These are phyloP conservation scores for Epichloe hybrida DNA, from an alignment of 2,329 filamentous ascomycete species.

Conservation along the genomic window DNA sequence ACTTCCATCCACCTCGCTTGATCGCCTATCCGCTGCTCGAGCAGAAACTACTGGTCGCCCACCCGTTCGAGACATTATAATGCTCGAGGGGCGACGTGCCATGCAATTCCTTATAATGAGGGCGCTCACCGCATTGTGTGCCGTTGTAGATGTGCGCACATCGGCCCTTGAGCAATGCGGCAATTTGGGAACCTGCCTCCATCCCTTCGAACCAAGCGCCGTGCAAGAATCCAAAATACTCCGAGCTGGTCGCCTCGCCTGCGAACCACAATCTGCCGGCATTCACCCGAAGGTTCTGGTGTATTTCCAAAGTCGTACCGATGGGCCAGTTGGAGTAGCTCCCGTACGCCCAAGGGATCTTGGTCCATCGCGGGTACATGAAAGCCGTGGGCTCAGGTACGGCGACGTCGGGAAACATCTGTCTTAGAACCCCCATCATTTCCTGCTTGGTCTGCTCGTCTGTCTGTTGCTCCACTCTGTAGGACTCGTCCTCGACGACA, in stretches of 20 bases:
- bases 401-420: slow-evolving; percentile 44
- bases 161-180: slow-evolving; percentile 12
- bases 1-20: neutral
- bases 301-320: slow-evolving; percentile 47
- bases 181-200: slow-evolving; percentile 31
- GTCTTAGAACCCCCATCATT: slow-evolving; percentile 39
- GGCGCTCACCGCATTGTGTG: slow-evolving; percentile 8
- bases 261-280: slow-evolving; percentile 48
- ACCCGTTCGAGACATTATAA: slow-evolving; percentile 22
- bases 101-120: slow-evolving; percentile 11
- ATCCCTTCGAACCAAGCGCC: slow-evolving; percentile 46
- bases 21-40: neutral
- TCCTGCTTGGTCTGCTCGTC: slow-evolving; percentile 44
- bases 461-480: slow-evolving; percentile 43
- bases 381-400: slow-evolving; percentile 48
- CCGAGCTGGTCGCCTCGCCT: slow-evolving; percentile 47
- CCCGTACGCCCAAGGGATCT: slow-evolving; percentile 33
- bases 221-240: slow-evolving; percentile 55
- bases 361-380: slow-evolving; percentile 36
- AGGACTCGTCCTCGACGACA: slow-evolving; percentile 41
- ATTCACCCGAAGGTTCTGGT: slow-evolving; percentile 56
- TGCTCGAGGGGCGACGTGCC: slow-evolving; percentile 21
- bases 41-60: slow-evolving; percentile 22
- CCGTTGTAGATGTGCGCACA: slow-evolving; percentile 8
- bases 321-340: slow-evolving; percentile 57